Base-by-base conservation (phyloP, 1,284 basidiomycete species). In the Uromyces viciae-fabae region DNA sequence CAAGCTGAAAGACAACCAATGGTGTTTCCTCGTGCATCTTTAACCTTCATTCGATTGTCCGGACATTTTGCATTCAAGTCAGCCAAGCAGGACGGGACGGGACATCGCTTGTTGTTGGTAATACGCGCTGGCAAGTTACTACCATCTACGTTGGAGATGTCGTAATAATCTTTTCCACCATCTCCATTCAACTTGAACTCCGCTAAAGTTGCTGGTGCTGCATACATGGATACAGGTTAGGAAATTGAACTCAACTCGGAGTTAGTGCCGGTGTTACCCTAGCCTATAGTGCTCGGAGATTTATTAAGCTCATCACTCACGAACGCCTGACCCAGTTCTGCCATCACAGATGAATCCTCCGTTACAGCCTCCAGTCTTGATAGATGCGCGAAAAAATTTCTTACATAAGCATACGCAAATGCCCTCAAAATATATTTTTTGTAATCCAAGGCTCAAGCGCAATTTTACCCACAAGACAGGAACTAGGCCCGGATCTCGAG, bases 121-220 rank as follows among this genome's bases (percentile, higher is more conserved):
- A 84, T 83, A 28, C 64, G 69, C 46, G 84, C 73, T 8, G 84
- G 84, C 17, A 85, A 56, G 71, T 85, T 84, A 74, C 81, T 83
- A 19, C 84, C 84, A 71, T 84, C 84, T 15, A 85, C 84, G 40
- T 83, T 58, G 36, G 83, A 83, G 17, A 85, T 83, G 77, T 84
- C 84, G 79, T 84, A 84, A 68, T 84, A 83, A 75, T 83, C 82
- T n/a, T 71, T 56, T 60, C 80, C 33, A 5, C 81, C 58, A 46
- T 82, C 82, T 25, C 76, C 83, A 56, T 83, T 82, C 31, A 83
- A 54, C 31, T 71, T 82, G 54, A 74, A 82, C 42, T 82, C 82
- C 4, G 84, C 84, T 25, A 85, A 76, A 33, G 83, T 84, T 15
- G 82, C 84, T 42, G 84, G 84, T 15, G 84, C 84, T 46, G 82